These are phyloP conservation scores for Endogone sp. DNA, from an alignment of 192 early-diverging fungal species.

Conservation along the genomic window DNA sequence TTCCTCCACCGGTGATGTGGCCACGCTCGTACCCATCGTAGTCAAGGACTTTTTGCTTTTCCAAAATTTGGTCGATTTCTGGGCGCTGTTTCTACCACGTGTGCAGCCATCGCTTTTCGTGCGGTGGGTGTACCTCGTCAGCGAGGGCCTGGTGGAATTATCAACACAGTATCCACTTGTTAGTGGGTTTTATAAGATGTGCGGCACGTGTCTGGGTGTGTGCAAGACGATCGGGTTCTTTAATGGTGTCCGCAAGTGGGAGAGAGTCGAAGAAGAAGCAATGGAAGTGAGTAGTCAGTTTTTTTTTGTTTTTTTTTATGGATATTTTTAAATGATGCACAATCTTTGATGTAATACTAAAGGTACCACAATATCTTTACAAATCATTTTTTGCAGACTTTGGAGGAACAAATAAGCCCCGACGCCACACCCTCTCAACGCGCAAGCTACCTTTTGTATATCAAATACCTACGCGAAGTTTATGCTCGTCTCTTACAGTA, in stretches of 20 bases:
- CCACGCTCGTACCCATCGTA: constrained; percentile 47
- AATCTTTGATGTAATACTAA: not conserved
- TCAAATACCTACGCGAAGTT: constrained; percentile 57
- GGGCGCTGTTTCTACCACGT: constrained; percentile 41
- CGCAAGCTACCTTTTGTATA: constrained; percentile 35
- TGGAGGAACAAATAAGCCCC: not conserved
- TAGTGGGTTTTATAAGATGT: constrained; percentile 72
- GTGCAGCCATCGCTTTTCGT: constrained; percentile 36
- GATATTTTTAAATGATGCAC: not conserved
- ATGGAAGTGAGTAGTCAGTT: not conserved
- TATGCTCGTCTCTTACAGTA: constrained; percentile 55
- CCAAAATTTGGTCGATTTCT: constrained; percentile 66
- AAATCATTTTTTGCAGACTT: not conserved
- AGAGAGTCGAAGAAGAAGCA: not conserved
- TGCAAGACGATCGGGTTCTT: constrained; percentile 36
- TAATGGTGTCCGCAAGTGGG: constrained; percentile 1
- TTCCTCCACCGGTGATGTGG: constrained; percentile 41
- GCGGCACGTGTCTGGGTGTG: constrained; percentile 41
- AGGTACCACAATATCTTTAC: constrained; percentile 8
- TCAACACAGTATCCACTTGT: constrained; percentile 57
- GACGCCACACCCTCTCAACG: constrained; percentile 19
- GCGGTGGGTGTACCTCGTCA: constrained; percentile 57
- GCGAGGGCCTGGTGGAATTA: constrained; percentile 43
- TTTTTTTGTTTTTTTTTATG: not conserved
- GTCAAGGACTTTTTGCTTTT: constrained; percentile 65